Evolutionary conservation across 2,329 filamentous ascomycete genomes (phyloP), one percentile per base, ranked within the genome.

Genomic region (Bipolaris sorokiniana): DNA sequence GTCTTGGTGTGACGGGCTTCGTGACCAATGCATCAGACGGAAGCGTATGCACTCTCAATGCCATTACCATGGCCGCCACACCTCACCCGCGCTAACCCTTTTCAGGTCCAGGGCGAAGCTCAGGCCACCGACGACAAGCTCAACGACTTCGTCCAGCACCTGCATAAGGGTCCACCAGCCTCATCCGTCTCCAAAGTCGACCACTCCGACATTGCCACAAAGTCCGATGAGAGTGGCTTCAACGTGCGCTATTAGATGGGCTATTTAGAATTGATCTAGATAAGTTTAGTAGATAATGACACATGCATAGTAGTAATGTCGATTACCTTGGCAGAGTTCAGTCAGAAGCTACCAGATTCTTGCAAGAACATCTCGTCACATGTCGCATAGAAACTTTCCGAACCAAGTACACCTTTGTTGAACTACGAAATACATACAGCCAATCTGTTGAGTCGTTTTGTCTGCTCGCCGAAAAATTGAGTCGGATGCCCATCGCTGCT

Each of bases 21-120:
- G 80, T 82, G 5, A 75, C 76, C 51, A 83, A 83, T 61, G 76
- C 71, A 5, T 76, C 73, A 10, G 79, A 82, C 60, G 81, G 81
- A 40, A 77, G 72, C 7, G 80, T 80, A 64, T 45, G 70, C 52
- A 22, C 33, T 38, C 34, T 16, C 23, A 10, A 28, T 28, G 9
- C 26, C 4, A 28, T 28, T 28, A 3, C 26, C 26, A 28, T 28
- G 7, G 33, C 34, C 11, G 6, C 23, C 10, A 28, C 3, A 5
- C 20, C 38, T 37, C 11, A 5, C 48, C 40, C 15, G 31, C 38
- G 37, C 60, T 72, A 34, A 70, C 33, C 20, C 31, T 26, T 2
- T 10, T 4, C 64, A 97, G 91, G 93, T 98, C 45, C 87, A 91
- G 71, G 94, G 94, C 23, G 93, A 97, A 78, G 92, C 89, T 5